phyloP scores from a whole-genome alignment of 768 basidiomycete genomes.

The Solioccasus polychromus region DNA sequence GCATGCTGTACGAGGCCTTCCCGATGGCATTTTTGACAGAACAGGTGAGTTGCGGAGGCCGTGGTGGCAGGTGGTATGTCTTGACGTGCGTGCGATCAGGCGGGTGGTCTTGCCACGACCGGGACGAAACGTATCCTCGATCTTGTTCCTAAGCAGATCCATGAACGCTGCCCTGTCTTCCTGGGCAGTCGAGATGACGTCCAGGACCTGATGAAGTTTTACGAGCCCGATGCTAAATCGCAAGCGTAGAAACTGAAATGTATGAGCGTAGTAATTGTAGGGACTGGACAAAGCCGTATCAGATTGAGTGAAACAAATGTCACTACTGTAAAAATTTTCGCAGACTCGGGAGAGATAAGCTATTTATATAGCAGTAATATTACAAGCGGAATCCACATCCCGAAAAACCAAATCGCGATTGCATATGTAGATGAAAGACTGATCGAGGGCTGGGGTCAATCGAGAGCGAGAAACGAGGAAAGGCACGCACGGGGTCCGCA shows the following conservation, averaged over 20 bases:
- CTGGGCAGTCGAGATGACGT: constrained; percentile 94
- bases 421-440: neutral
- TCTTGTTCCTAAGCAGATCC: constrained; percentile 80
- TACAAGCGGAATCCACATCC: neutral
- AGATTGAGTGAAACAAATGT: too few relatives aligned
- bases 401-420: neutral
- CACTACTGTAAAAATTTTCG: too few relatives aligned
- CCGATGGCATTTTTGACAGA: constrained; percentile 96
- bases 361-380: constrained; percentile 18
- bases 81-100: constrained; percentile 43
- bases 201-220: constrained; percentile 83
- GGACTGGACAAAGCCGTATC: too few relatives aligned
- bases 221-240: constrained; percentile 41
- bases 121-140: constrained; percentile 93
- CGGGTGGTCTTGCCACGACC: constrained; percentile 95
- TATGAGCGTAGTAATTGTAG: too few relatives aligned
- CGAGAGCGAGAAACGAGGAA: neutral
- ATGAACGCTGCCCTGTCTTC: constrained; percentile 92
- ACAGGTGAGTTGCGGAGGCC: constrained; percentile 53
- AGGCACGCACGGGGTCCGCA: neutral
- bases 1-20: constrained; percentile 95
- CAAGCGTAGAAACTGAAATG: constrained; percentile 13
- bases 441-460: neutral
- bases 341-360: neutral
- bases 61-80: neutral